Evolutionary conservation across 345 rosid genomes (phyloP).

Genomic region (Euphorbia lathyris): DNA sequence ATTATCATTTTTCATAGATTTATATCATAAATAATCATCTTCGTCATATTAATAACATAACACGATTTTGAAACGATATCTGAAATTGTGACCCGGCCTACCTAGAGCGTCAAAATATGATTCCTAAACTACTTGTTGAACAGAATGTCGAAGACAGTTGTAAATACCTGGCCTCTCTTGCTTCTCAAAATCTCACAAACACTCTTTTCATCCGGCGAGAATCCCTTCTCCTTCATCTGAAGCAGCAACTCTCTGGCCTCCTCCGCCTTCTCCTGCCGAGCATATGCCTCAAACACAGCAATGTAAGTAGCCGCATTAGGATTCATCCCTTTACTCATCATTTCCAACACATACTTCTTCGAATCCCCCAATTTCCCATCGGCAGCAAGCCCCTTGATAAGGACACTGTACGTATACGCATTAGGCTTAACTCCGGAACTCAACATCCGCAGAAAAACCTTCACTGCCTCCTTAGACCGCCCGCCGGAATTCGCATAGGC

Average conservation of each 20-base stretch:
- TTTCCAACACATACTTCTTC: conserved; percentile 53
- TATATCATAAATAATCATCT: too few relatives aligned
- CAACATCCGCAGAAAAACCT: conserved; percentile 62
- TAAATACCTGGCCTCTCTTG: conserved; percentile 43
- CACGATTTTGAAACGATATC: too few relatives aligned
- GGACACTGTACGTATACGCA: conserved; percentile 62
- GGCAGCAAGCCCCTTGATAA: conserved; percentile 58
- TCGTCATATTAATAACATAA: too few relatives aligned
- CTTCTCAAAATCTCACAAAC: conserved; percentile 39
- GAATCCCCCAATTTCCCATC: conserved; percentile 41
- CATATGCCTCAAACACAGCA: conserved; percentile 55
- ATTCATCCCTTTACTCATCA: conserved; percentile 56
- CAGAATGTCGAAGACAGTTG: conserved; percentile 46
- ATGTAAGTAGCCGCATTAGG: conserved; percentile 51
- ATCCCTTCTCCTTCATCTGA: conserved; percentile 50
- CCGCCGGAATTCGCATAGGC: conserved; percentile 66
- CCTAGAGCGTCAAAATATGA: neutral
- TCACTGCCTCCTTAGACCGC: conserved; percentile 56
- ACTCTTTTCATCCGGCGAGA: conserved; percentile 47
- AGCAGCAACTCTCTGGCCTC: conserved; percentile 45
- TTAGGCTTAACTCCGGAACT: conserved; percentile 65
- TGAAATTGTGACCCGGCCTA: too few relatives aligned
- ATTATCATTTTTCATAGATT: too few relatives aligned
- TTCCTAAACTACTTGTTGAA: conserved; percentile 35
- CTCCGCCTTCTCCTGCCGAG: conserved; percentile 39